A percentile compares a stretch with the other conserved stretches of the same genome.
Conservation (phyloP, 2,329 filamentous ascomycete species). For the Xylaria sp. region DNA sequence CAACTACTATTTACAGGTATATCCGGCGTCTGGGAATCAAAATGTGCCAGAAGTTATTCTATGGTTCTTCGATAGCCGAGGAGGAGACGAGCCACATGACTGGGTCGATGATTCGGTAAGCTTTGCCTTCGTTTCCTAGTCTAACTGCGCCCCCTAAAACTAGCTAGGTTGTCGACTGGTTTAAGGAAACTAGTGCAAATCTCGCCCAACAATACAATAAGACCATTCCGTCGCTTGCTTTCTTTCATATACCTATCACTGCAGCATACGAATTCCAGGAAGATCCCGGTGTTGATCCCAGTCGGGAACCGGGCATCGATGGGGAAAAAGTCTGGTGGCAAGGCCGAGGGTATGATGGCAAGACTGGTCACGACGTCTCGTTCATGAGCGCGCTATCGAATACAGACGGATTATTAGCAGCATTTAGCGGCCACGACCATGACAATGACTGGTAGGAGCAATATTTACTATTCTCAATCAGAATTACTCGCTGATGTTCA, state of each 20-base stretch:
- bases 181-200: background rate
- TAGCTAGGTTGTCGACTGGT: background rate
- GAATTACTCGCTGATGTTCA: too few relatives aligned
- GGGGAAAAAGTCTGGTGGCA: constrained; percentile 4
- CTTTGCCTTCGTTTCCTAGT: background rate
- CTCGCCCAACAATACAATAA: constrained; percentile 6
- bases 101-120: constrained; percentile 3
- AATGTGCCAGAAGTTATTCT: background rate
- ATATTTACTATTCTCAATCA: background rate
- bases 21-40: constrained; percentile 2
- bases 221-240: constrained; percentile 1
- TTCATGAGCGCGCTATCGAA: constrained; percentile 1
- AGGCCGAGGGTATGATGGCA: background rate
- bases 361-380: background rate
- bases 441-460: constrained; percentile 4
- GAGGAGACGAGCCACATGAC: constrained; percentile 8
- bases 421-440: constrained; percentile 3
- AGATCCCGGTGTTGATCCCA: background rate
- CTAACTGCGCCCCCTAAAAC: background rate
- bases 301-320: background rate
- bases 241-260: constrained; percentile 7
- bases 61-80: constrained; percentile 6
- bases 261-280: background rate
- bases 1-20: constrained; percentile 1
- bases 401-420: background rate